phyloP scores from a whole-genome alignment of 139 green algal genomes.

The Chlamydomonas sp. region DNA sequence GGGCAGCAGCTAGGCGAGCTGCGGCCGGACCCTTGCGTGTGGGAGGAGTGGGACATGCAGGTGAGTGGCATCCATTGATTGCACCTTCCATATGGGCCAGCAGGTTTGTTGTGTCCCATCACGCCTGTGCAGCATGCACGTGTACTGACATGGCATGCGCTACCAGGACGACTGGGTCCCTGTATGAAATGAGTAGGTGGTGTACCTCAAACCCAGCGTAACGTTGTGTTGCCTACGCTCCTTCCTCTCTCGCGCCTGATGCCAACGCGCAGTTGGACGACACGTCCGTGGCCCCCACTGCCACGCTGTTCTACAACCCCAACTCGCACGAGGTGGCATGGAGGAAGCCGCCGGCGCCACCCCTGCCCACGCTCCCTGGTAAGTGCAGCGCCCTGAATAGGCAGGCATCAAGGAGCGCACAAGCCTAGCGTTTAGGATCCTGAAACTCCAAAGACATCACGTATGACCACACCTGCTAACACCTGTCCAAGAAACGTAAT shows the following conservation, averaged over 20 bases:
- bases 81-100: neutral
- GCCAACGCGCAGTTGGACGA: neutral
- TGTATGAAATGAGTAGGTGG: too few relatives aligned
- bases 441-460: too few relatives aligned
- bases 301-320: constrained; percentile 1
- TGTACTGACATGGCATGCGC: too few relatives aligned
- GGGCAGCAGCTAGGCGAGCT: neutral
- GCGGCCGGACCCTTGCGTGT: constrained; percentile 31
- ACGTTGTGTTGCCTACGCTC: neutral
- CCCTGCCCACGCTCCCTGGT: constrained; percentile 6
- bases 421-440: too few relatives aligned
- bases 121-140: too few relatives aligned
- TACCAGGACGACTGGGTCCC: too few relatives aligned
- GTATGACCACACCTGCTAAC: too few relatives aligned
- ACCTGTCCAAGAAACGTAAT: too few relatives aligned
- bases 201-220: neutral
- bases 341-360: neutral
- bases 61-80: neutral
- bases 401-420: too few relatives aligned
- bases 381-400: neutral
- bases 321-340: neutral
- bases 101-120: too few relatives aligned
- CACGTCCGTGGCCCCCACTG: neutral
- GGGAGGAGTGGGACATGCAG: constrained; percentile 55
- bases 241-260: too few relatives aligned